phyloP scores from a whole-genome alignment of 2,329 filamentous ascomycete genomes.

The Microsporum audouinii region DNA sequence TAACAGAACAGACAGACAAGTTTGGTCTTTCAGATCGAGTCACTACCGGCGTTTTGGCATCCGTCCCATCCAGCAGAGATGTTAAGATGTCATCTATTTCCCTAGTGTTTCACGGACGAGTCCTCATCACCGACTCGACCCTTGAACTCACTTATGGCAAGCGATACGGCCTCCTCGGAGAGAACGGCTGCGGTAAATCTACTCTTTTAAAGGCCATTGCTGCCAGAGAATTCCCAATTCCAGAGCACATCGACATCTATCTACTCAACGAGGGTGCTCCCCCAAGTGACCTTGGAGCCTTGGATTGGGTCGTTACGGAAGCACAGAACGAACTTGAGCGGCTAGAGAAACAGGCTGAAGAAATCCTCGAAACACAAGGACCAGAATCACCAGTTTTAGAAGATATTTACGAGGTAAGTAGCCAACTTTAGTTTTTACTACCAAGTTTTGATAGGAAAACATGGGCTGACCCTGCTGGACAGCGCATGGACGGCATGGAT shows the following conservation, averaged over 20 bases:
- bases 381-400: slow-evolving; percentile 82
- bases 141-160: slow-evolving; percentile 88
- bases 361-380: slow-evolving; percentile 80
- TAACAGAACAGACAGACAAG: slow-evolving; percentile 89
- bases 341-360: slow-evolving; percentile 78
- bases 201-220: slow-evolving; percentile 94
- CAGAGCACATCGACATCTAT: slow-evolving; percentile 95
- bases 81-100: slow-evolving; percentile 93
- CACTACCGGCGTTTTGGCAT: slow-evolving; percentile 91
- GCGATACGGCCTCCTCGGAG: slow-evolving; percentile 86
- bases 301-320: slow-evolving; percentile 95
- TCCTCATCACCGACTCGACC: slow-evolving; percentile 86
- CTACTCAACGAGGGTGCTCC: slow-evolving; percentile 94
- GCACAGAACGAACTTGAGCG: slow-evolving; percentile 85
- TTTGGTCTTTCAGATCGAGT: slow-evolving; percentile 93
- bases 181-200: slow-evolving; percentile 99
- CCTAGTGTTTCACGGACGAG: slow-evolving; percentile 93
- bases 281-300: slow-evolving; percentile 72
- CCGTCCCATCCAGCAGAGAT: slow-evolving; percentile 73
- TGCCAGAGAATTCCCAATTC: slow-evolving; percentile 87
- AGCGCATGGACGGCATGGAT: slow-evolving; percentile 99
- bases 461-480: slow-evolving; percentile 9
- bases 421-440: slow-evolving; percentile 21
- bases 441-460: background rate
- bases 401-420: slow-evolving; percentile 79